These are phyloP conservation scores for Apiosordaria backusii DNA, from an alignment of 495 filamentous ascomycete genomes.

Conservation along the genomic window DNA sequence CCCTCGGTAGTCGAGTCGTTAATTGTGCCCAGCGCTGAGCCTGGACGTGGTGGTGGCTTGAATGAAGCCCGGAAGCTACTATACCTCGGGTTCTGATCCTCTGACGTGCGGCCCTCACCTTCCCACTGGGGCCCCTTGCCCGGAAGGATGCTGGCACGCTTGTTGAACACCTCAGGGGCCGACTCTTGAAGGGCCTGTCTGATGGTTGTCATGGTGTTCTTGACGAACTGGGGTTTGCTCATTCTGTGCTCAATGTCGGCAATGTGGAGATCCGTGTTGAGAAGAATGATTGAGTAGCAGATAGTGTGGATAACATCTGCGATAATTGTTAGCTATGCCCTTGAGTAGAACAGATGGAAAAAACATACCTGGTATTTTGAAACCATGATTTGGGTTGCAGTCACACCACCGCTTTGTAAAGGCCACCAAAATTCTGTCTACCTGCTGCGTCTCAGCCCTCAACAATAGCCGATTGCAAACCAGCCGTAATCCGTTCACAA, in stretches of 20 bases:
- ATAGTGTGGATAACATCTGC: conserved; percentile 95
- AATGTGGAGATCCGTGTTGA: conserved; percentile 95
- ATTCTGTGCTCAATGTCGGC: conserved; percentile 95
- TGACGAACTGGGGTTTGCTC: conserved; percentile 89
- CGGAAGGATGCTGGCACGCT: conserved; percentile 46
- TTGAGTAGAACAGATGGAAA: not conserved
- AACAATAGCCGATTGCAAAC: conserved; percentile 81
- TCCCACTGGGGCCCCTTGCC: conserved; percentile 35
- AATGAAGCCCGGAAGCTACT: conserved; percentile 45
- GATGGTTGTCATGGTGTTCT: conserved; percentile 93
- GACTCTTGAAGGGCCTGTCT: conserved; percentile 69
- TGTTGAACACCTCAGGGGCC: conserved; percentile 58
- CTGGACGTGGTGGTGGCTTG: conserved; percentile 44
- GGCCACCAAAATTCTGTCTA: conserved; percentile 87
- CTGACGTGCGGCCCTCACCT: conserved; percentile 30
- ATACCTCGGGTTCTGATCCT: conserved; percentile 41
- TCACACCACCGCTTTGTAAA: conserved; percentile 88
- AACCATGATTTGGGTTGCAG: conserved; percentile 92
- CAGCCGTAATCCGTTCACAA: conserved; percentile 71
- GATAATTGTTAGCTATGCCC: conserved; percentile 5
- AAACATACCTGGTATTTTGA: conserved; percentile 75
- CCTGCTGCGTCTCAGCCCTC: conserved; percentile 92
- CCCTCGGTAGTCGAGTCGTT: conserved; percentile 34
- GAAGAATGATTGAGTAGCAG: conserved; percentile 87
- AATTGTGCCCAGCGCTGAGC: conserved; percentile 40